These are phyloP conservation scores for Meripilus lineatus DNA, from an alignment of 1,284 basidiomycete genomes.

Conservation along the genomic window DNA sequence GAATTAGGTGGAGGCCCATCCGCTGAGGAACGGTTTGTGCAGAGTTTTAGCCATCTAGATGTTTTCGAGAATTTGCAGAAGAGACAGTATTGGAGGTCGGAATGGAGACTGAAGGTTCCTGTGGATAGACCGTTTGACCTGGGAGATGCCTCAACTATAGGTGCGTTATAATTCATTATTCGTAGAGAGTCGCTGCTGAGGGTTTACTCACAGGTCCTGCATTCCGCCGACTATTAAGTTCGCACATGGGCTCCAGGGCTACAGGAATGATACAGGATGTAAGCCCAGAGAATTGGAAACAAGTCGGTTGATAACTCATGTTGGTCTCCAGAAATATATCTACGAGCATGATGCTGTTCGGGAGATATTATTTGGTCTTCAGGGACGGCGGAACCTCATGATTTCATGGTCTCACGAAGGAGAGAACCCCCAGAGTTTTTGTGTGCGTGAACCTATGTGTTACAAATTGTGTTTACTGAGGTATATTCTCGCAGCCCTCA, in stretches of 20 bases:
- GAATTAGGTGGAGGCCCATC: too few species aligned
- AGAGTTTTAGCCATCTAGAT: conserved; percentile 37
- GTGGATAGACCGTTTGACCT: conserved; percentile 48
- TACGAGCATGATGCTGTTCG: conserved; percentile 69
- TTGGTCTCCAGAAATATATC: conserved; percentile 56
- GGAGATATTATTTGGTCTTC: conserved; percentile 67
- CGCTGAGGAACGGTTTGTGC: conserved; percentile 11
- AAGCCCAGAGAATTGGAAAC: conserved; percentile 3
- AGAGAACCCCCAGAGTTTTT: conserved; percentile 20
- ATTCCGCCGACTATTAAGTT: conserved; percentile 33
- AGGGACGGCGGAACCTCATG: conserved; percentile 62
- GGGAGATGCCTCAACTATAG: conserved; percentile 63
- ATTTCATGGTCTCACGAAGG: conserved; percentile 38
- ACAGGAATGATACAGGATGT: conserved; percentile 31
- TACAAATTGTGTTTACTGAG: neutral
- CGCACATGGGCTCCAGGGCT: conserved; percentile 22
- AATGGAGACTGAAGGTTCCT: conserved; percentile 46
- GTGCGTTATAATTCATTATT: too few species aligned
- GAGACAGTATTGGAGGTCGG: conserved; percentile 66
- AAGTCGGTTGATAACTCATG: too few species aligned
- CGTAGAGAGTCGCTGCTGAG: too few species aligned
- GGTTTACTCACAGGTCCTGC: conserved; percentile 53
- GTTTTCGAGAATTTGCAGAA: conserved; percentile 53
- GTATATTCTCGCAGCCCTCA: conserved; percentile 34
- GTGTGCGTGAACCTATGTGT: conserved; percentile 15